phyloP scores from a whole-genome alignment of 2,329 filamentous ascomycete species.

The Sclerotinia spermophila region DNA sequence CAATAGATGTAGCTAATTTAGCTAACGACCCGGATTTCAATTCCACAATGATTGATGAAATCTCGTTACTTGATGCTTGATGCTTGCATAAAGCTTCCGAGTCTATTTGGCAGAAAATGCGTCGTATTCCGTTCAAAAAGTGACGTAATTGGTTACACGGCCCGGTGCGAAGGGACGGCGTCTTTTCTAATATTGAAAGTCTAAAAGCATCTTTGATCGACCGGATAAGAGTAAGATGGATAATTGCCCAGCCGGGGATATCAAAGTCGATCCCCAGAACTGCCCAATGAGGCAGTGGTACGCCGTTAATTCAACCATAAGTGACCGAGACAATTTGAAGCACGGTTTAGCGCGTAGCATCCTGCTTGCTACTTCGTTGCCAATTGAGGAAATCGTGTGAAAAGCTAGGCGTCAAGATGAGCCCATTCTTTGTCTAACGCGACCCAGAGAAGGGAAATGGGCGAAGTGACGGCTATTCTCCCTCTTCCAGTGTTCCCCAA shows the following conservation, averaged over 20 bases:
- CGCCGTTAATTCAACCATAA: neutral
- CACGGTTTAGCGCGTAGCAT: neutral
- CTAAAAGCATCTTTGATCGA: neutral
- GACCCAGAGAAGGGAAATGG: neutral
- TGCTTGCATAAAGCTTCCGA: neutral
- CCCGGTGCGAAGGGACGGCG: neutral
- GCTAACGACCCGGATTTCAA: neutral
- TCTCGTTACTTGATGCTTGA: neutral
- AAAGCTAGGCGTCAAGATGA: no score
- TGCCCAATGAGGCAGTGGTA: neutral
- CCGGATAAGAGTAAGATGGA: neutral
- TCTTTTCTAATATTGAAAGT: neutral
- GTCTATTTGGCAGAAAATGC: neutral
- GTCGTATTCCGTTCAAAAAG: neutral
- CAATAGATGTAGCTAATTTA: neutral
- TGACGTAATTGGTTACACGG: neutral
- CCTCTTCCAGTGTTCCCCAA: neutral
- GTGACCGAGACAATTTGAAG: neutral
- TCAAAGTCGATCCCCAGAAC: neutral
- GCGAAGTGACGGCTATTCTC: neutral
- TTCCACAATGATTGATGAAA: neutral
- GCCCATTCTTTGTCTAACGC: neutral
- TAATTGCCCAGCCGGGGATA: neutral
- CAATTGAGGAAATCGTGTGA: neutral
- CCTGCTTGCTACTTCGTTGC: neutral